Evolutionary conservation across 2,329 filamentous ascomycete species (phyloP).

Genomic region (Bipolaris zeicola): DNA sequence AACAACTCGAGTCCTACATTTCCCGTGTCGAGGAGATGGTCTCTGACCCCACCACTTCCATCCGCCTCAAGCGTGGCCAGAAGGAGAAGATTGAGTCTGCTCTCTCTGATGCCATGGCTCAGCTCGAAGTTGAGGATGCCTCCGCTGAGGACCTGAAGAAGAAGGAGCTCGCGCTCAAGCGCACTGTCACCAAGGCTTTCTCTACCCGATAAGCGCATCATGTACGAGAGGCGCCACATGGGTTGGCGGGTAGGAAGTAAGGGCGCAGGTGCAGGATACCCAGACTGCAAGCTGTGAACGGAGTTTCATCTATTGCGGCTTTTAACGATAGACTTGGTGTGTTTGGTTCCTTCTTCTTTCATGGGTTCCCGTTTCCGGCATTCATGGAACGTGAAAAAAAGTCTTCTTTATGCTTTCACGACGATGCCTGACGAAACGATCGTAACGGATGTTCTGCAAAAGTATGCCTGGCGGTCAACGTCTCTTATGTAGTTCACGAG

Average conservation of each 20-base stretch:
- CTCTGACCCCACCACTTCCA: conserved; percentile 90
- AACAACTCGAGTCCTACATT: conserved; percentile 99
- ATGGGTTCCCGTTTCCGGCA: conserved; percentile 33
- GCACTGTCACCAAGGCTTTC: conserved; percentile 98
- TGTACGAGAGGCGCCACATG: conserved; percentile 8
- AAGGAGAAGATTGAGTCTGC: conserved; percentile 99
- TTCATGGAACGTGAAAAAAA: conserved; percentile 33
- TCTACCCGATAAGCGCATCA: conserved; percentile 71
- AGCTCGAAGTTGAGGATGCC: conserved; percentile 94
- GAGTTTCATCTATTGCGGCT: conserved; percentile 40
- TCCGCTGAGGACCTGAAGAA: conserved; percentile 96
- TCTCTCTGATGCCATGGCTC: conserved; percentile 95
- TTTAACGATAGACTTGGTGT: conserved; percentile 46
- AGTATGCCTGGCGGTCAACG: conserved; percentile 27
- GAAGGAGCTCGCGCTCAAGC: conserved; percentile 98
- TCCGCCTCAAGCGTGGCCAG: conserved; percentile 98
- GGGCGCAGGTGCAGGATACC: conserved; percentile 38
- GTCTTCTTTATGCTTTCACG: conserved; percentile 38
- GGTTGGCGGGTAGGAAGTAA: conserved; percentile 25
- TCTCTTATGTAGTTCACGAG: conserved; percentile 29
- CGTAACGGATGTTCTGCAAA: conserved; percentile 34
- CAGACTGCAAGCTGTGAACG: conserved; percentile 38
- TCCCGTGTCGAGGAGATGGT: conserved; percentile 98
- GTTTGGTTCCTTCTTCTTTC: conserved; percentile 38
- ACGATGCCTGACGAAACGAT: conserved; percentile 37